Percentiles rank a stretch among this genome's conserved stretches.
These are phyloP conservation scores for Epichloe elymi DNA, from an alignment of 2,329 filamentous ascomycete genomes.

Conservation along the genomic window DNA sequence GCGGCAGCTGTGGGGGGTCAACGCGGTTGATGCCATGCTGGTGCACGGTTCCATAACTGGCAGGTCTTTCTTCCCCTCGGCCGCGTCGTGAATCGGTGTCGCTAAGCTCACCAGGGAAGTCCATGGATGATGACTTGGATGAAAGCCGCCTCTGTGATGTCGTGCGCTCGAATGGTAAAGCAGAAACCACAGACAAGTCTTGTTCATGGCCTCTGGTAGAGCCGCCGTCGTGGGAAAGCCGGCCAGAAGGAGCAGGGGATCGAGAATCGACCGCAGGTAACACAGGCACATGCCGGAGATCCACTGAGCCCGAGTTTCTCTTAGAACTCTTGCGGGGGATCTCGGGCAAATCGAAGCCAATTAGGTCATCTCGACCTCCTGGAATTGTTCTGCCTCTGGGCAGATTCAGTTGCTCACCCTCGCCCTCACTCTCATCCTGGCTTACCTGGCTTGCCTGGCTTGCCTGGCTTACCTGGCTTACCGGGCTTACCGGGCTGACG, in stretches of 20 bases:
- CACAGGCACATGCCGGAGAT: constrained; percentile 13
- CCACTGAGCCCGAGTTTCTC: constrained; percentile 35
- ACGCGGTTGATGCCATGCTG: constrained; percentile 44
- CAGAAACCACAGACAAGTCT: constrained; percentile 12
- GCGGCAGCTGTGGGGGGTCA: constrained; percentile 29
- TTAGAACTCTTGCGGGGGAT: constrained; percentile 62
- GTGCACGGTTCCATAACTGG: constrained; percentile 43
- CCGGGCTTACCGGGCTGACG: constrained; percentile 15
- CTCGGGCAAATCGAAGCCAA: constrained; percentile 29
- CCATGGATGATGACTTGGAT: constrained; percentile 37
- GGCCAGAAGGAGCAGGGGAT: constrained; percentile 9
- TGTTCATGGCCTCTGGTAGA: constrained; percentile 3
- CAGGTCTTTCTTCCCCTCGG: constrained; percentile 32
- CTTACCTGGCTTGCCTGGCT: background rate
- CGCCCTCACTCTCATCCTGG: background rate
- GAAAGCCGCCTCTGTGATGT: constrained; percentile 39
- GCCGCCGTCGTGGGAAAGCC: constrained; percentile 5
- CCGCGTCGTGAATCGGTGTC: constrained; percentile 25
- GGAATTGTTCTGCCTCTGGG: constrained; percentile 1
- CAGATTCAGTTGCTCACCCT: constrained; percentile 12
- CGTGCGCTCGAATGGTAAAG: constrained; percentile 44
- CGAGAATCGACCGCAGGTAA: constrained; percentile 1
- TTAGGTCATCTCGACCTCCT: background rate
- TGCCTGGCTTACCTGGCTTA: background rate
- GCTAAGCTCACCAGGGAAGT: constrained; percentile 31